phyloP scores from a whole-genome alignment of 78 protist species.

The slime mould (Dictyostelium discoideum) region DNA sequence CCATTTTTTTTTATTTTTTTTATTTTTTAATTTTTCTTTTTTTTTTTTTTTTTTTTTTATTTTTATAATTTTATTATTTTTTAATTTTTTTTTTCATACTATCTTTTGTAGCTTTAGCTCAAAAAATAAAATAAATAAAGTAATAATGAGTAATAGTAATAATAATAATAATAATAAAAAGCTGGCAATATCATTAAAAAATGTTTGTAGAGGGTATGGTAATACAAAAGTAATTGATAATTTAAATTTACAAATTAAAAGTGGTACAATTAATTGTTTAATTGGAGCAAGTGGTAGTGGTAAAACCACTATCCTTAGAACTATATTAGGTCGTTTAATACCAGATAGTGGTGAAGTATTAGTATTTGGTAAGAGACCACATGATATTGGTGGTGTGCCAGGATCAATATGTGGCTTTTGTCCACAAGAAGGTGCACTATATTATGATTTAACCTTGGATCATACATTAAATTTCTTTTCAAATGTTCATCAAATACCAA shows the following conservation, averaged over 20 bases:
- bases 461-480: conserved; percentile 68
- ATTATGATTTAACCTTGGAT: conserved; percentile 41
- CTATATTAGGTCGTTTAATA: conserved; percentile 13
- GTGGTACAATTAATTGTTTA: conserved; percentile 59
- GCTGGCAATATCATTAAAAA: neutral
- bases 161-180: too few species aligned
- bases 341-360: conserved; percentile 45
- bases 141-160: too few species aligned
- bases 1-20: too few species aligned
- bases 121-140: neutral
- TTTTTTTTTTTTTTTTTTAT: too few species aligned
- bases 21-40: too few species aligned
- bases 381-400: conserved; percentile 9
- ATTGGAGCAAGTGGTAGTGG: conserved; percentile 84
- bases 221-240: conserved; percentile 16
- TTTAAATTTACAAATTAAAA: conserved; percentile 8
- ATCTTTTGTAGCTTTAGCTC: neutral
- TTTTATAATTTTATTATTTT: too few species aligned
- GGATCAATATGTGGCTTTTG: conserved; percentile 61
- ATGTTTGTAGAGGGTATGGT: conserved; percentile 54
- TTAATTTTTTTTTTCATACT: too few species aligned
- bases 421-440: conserved; percentile 86
- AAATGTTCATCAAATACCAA: conserved; percentile 36
- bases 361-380: conserved; percentile 61
- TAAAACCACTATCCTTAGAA: conserved; percentile 51